Evolutionary conservation across 768 basidiomycete genomes (phyloP), one percentile per base, ranked within the genome.

Genomic region (Suillus cothurnatus): DNA sequence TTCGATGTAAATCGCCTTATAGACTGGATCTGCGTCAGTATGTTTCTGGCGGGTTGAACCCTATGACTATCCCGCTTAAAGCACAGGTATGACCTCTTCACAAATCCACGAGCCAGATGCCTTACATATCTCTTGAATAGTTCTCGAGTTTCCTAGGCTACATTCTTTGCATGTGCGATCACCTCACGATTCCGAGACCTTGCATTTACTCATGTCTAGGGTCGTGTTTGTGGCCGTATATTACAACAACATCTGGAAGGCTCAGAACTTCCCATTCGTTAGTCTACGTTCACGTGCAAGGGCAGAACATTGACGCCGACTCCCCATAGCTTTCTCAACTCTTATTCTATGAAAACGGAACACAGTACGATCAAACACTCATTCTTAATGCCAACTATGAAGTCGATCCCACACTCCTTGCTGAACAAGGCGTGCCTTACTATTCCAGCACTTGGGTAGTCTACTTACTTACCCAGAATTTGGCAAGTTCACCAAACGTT

Each of bases 181-280:
- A 3, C 14, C 28, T 12, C 32, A 9, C 50, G 34, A 31, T 52
- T 32, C n/a, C 11, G 12, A 47, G 41, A 57, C 62, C 62, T 31
- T 64, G 43, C 23, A 61, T 61, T 49, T 6, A 17, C 61, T 11
- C 23, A 15, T 28, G 38, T 28, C 32, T 53, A 72, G 72, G 32
- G 67, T 74, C 38, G 69, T 69, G 32, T 74, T 73, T 47, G 63
- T 67, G 26, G 72, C 61, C 14, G 70, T 76, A 14, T 77, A 73
- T 58, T 75, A 80, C 6, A 77, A 70, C 57, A 86, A 88, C 66
- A 74, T 79, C 21, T 87, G 85, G 85, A 77, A 81, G 43, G 81
- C 80, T 5, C 84, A 86, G 71, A 81, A 77, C 70, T 86, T 86
- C 79, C 86, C 86, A 2, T 87, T 85, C 76, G 74, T 64, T 14